Base-by-base conservation (phyloP, 768 basidiomycete genomes). In the Cystofilobasidium bisporidii region DNA sequence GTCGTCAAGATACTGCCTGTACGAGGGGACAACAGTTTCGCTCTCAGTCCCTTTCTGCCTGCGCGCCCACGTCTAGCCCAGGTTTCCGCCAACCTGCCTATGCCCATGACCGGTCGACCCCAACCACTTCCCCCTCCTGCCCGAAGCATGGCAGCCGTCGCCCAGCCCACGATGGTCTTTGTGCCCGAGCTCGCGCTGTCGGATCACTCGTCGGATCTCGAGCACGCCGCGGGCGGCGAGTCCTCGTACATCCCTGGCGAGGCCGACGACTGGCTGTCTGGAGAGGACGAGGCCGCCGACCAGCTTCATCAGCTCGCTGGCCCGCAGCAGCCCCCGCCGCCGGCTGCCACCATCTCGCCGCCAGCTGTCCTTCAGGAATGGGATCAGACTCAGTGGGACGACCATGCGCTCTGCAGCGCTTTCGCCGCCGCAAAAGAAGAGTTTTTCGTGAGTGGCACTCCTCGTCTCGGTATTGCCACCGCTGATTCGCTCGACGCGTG, bases 161-260 rank as follows among this genome's bases (percentile, higher is more conserved):
- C 43, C 18, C 18, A 8, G 43, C 14, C 43, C n/a, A 17, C 47
- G 22, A 56, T 30, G 26, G 18, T 5, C 30, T 56, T 30, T 17
- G 53, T 56, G 8, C 53, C 53, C 28, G 53, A 56, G 53, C 53
- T 56, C 53, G 53, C 53, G 3, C 53, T 56, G 5, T 56, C 53
- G 11, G 53, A 56, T 17, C 53, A 56, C 30, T 56, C 53, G 53
- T 56, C 53, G 28, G 53, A 56, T 18, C 28, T 30, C 30, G 53
- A 9, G 2, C 15, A 56, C 28, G 53, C 18, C 26, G 53, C 2
- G 9, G n/a, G 22, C 48, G 48, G 50, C 50, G 24, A 53, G n/a
- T 3, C 28, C 3, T 12, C 9, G 50, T 24, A 53, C 50, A 17
- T 14, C 12, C 50, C 24, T 53, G n/a, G 50, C 5, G 24, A 26